Evolutionary conservation across 139 green algal genomes (phyloP).

Genomic region (Coccomyxa sp.): DNA sequence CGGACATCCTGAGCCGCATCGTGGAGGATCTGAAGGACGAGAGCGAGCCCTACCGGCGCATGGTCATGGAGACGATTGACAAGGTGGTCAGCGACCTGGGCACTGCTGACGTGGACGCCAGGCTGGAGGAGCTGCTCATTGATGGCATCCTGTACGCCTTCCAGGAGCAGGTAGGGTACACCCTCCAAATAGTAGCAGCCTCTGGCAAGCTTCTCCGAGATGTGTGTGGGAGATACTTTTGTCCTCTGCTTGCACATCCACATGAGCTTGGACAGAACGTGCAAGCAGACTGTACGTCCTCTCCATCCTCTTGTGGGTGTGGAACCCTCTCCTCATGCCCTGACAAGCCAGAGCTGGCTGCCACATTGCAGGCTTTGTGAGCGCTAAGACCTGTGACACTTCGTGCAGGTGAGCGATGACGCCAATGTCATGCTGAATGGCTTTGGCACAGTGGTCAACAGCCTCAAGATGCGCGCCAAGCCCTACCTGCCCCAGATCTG

Average conservation of each 20-base stretch:
- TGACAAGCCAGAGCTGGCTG: too few species aligned
- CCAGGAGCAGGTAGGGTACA: constrained; percentile 91
- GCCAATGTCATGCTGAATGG: constrained; percentile 94
- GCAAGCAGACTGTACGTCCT: background rate
- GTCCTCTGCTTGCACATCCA: too few species aligned
- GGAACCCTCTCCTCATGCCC: too few species aligned
- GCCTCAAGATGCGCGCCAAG: constrained; percentile 85
- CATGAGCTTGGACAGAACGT: too few species aligned
- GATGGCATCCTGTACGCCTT: constrained; percentile 99
- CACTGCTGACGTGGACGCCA: constrained; percentile 87
- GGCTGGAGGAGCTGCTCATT: constrained; percentile 96
- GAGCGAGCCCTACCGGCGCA: constrained; percentile 92
- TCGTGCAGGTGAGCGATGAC: constrained; percentile 69
- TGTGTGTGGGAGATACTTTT: background rate
- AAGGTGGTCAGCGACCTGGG: constrained; percentile 85
- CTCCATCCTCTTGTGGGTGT: too few species aligned
- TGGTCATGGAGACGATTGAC: constrained; percentile 98
- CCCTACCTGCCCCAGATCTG: constrained; percentile 98
- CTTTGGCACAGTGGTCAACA: constrained; percentile 95
- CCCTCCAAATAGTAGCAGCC: too few species aligned
- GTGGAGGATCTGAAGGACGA: constrained; percentile 99
- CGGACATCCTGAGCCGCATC: constrained; percentile 87
- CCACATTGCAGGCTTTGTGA: too few species aligned
- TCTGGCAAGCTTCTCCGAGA: too few species aligned
- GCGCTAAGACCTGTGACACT: too few species aligned